Evolutionary conservation across 345 rosid genomes (phyloP).

Genomic region (Acer negundo): DNA sequence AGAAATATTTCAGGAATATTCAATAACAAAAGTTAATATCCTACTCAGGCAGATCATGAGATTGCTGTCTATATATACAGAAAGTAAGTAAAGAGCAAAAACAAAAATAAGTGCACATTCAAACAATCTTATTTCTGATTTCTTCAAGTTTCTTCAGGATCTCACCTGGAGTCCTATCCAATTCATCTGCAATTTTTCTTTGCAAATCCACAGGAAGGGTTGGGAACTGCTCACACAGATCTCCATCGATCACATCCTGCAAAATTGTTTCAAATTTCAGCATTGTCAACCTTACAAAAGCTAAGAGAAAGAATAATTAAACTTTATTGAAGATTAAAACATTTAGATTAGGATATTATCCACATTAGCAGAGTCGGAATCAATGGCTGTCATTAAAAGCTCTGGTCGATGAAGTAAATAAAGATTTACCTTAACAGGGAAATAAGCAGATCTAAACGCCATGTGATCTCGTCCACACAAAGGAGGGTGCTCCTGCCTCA

Average conservation of each 20-base stretch:
- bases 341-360: not conserved
- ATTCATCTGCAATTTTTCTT: conserved; percentile 88
- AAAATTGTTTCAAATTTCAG: conserved; percentile 21
- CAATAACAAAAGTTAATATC: not conserved
- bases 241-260: conserved; percentile 98
- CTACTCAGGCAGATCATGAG: conserved; percentile 5
- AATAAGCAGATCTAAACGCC: conserved; percentile 95
- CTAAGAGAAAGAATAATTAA: not conserved
- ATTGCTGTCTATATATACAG: conserved; percentile 17
- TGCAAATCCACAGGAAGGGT: conserved; percentile 84
- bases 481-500: conserved; percentile 98
- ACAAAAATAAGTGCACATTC: conserved; percentile 7
- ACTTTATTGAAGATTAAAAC: not conserved
- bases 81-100: not conserved
- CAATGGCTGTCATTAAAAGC: not conserved
- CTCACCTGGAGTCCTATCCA: conserved; percentile 96
- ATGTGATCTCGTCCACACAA: conserved; percentile 87
- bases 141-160: conserved; percentile 98
- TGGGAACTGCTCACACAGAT: conserved; percentile 96
- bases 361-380: not conserved
- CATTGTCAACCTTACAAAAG: conserved; percentile 9
- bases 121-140: conserved; percentile 73
- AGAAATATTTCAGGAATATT: not conserved
- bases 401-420: not conserved
- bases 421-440: conserved; percentile 80